Conservation (phyloP, 2,329 filamentous ascomycete species). For the Claviceps africana region DNA sequence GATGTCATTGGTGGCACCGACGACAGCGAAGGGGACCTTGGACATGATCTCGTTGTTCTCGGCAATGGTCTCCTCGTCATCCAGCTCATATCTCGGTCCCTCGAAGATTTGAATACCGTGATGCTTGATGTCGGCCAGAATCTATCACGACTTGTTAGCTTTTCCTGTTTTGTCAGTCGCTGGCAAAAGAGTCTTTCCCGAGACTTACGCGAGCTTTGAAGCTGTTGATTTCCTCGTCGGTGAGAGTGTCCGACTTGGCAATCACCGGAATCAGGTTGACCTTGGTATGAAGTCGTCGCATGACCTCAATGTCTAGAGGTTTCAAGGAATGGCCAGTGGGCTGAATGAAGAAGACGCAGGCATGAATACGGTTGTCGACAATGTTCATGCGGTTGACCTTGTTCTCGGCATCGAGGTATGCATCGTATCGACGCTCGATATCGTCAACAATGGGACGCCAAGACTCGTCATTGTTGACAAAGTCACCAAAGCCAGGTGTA, state of each 20-base stretch:
- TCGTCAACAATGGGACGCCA: slow-evolving; percentile 99
- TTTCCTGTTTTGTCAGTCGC: not conserved
- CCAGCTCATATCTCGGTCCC: slow-evolving; percentile 92
- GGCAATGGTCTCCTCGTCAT: slow-evolving; percentile 97
- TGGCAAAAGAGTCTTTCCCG: not conserved
- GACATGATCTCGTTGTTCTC: slow-evolving; percentile 99
- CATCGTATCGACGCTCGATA: slow-evolving; percentile 97
- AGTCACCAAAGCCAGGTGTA: slow-evolving; percentile 95
- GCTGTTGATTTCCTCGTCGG: slow-evolving; percentile 82
- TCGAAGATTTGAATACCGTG: slow-evolving; percentile 99
- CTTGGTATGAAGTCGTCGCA: slow-evolving; percentile 98
- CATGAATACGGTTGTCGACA: slow-evolving; percentile 96
- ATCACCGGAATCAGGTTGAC: slow-evolving; percentile 99
- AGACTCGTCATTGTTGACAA: slow-evolving; percentile 99
- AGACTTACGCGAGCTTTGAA: slow-evolving; percentile 90
- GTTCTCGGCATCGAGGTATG: slow-evolving; percentile 97
- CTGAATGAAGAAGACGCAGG: slow-evolving; percentile 99
- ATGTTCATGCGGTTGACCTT: slow-evolving; percentile 99
- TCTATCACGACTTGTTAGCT: slow-evolving; percentile 38
- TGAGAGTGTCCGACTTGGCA: slow-evolving; percentile 95
- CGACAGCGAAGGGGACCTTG: slow-evolving; percentile 96
- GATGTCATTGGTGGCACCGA: slow-evolving; percentile 92
- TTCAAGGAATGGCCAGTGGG: slow-evolving; percentile 96
- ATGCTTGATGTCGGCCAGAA: slow-evolving; percentile 89
- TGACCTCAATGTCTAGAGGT: slow-evolving; percentile 97